Evolutionary conservation across 2,329 filamentous ascomycete genomes (phyloP).

Genomic region (Huntiella moniliformis): DNA sequence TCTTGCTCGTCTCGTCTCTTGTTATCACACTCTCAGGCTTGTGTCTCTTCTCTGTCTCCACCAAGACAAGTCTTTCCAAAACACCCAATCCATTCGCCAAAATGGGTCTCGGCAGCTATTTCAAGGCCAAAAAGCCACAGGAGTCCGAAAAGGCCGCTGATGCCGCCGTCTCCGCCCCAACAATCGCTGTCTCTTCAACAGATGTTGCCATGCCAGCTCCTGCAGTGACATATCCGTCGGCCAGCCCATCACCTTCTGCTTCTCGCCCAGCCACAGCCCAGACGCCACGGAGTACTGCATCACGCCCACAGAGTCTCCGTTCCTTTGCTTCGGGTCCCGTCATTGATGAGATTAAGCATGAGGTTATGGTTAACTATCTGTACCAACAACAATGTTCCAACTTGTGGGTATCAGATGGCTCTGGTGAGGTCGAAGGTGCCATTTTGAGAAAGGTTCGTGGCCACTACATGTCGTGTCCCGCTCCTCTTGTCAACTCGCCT

Average conservation of each 20-base stretch:
- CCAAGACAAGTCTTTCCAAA: constrained; percentile 10
- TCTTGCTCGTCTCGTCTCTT: not conserved
- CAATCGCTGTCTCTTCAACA: not conserved
- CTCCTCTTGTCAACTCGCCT: constrained; percentile 39
- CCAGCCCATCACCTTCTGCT: not conserved
- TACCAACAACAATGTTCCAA: constrained; percentile 62
- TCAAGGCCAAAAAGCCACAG: constrained; percentile 25
- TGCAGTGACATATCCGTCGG: not conserved
- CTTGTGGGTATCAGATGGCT: constrained; percentile 54
- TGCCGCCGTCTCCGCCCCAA: not conserved
- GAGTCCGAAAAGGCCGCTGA: not conserved
- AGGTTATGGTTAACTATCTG: constrained; percentile 69
- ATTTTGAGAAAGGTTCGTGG: constrained; percentile 48
- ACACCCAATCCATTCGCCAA: not conserved
- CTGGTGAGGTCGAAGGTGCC: constrained; percentile 52
- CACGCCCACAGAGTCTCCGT: not conserved
- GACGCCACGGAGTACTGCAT: not conserved
- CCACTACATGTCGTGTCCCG: constrained; percentile 55
- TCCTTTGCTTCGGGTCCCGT: constrained; percentile 21
- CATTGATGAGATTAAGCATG: constrained; percentile 56
- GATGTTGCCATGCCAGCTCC: not conserved
- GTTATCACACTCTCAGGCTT: not conserved
- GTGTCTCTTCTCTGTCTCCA: not conserved
- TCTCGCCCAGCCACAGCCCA: not conserved
- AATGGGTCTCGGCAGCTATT: constrained; percentile 46